These are phyloP conservation scores for Curvularia lunata DNA, from an alignment of 2,329 filamentous ascomycete species.

Conservation along the genomic window DNA sequence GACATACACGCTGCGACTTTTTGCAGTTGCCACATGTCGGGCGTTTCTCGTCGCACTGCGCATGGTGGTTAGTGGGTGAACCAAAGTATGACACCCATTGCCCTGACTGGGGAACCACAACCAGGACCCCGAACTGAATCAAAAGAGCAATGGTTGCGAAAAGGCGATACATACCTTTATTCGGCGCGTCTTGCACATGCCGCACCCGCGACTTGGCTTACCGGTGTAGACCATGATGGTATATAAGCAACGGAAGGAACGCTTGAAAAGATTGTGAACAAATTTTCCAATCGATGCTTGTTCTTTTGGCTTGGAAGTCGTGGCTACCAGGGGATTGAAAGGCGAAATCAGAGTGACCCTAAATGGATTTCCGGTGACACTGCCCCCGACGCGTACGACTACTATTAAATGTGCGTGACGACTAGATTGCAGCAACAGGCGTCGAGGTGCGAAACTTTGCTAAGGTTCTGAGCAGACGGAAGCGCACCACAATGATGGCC, in stretches of 20 bases:
- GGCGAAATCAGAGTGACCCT: slow-evolving; percentile 5
- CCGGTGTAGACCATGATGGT: slow-evolving; percentile 50
- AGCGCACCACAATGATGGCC: slow-evolving; percentile 7
- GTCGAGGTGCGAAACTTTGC: slow-evolving; percentile 18
- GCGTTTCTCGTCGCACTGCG: slow-evolving; percentile 46
- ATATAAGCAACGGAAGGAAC: slow-evolving; percentile 19
- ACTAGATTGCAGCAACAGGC: slow-evolving; percentile 12
- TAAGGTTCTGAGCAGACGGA: slow-evolving; percentile 16
- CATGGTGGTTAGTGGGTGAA: slow-evolving; percentile 12
- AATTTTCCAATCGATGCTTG: slow-evolving; percentile 1
- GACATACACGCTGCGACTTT: slow-evolving; percentile 41
- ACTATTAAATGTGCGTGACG: slow-evolving; percentile 29
- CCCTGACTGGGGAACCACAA: background rate
- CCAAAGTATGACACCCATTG: slow-evolving; percentile 4
- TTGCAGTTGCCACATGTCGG: slow-evolving; percentile 47
- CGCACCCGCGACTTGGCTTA: slow-evolving; percentile 63
- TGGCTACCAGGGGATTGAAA: slow-evolving; percentile 15
- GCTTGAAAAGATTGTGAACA: slow-evolving; percentile 13
- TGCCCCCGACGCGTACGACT: slow-evolving; percentile 35
- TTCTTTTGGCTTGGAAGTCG: slow-evolving; percentile 1
- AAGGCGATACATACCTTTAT: slow-evolving; percentile 66
- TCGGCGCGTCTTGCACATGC: slow-evolving; percentile 74
- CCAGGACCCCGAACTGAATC: slow-evolving; percentile 1
- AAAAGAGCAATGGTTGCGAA: slow-evolving; percentile 13
- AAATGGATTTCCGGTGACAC: slow-evolving; percentile 25